Base-by-base conservation (phyloP, 140 eudicot species). In the Anethum foeniculum region DNA sequence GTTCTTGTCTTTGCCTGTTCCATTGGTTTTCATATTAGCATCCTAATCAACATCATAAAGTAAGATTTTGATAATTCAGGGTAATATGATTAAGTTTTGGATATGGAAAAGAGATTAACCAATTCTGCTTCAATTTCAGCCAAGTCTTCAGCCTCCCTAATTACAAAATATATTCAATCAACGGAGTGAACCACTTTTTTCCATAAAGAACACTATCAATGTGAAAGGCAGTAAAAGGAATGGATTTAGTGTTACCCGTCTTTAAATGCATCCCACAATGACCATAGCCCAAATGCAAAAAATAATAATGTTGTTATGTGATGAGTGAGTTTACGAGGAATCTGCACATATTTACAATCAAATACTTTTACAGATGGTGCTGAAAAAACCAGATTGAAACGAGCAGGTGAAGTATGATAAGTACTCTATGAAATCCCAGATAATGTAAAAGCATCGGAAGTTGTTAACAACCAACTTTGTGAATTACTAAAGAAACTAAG, bases 61-160 rank as follows among this genome's bases (percentile, higher is more conserved):
- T 62, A 62, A 62, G 58, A 43, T 41, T 75, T 46, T 78, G 44
- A 19, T 38, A 1, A 30, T 49, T 49, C 54, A 84, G 54, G 32
- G 34, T 5, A 62, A 62, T n/a, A n/a, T 75, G 38, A 36, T n/a
- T 39, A 30, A 39, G 76, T 19, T 19, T 6, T 71, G 43, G 67
- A 51, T 19, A 34, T 68, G 68, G 19, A 78, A 83, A 27, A 76
- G 76, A 81, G 52, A 85, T 90, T 11, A 75, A 95, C 99, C 97
- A 95, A 80, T 83, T 95, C 88, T 54, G 92, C 93, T 84, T 95
- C 99, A 83, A 95, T 93, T 89, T 95, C 99, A 84, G 85, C 99
- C 74, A 95, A 84, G 73, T 94, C 98, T 69, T 89, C 97, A 39
- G 89, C 88, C 30, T 90, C 99, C 91, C 97, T 92, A 87, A 80